These are phyloP conservation scores for Ogataea methanolica DNA, from an alignment of 805 yeast genomes.

Conservation along the genomic window DNA sequence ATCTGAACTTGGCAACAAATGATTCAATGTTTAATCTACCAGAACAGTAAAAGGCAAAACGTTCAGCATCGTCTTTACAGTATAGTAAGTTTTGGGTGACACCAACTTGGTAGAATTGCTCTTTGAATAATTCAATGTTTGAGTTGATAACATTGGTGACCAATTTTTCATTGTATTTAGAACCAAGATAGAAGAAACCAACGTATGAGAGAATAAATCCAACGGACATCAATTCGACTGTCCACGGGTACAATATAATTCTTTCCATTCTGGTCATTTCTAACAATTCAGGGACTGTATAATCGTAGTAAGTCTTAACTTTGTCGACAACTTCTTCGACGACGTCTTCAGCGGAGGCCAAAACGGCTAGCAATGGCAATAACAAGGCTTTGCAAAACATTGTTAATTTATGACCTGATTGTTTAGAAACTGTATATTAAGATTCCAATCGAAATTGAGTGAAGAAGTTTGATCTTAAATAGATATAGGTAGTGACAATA, in stretches of 20 bases:
- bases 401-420: too few species aligned
- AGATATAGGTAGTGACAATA: too few species aligned
- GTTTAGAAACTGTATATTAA: too few species aligned
- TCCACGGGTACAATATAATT: constrained; percentile 65
- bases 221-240: constrained; percentile 57
- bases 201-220: constrained; percentile 47
- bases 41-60: constrained; percentile 70
- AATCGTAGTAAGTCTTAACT: not conserved
- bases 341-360: constrained; percentile 1
- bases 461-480: too few species aligned
- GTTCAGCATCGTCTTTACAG: constrained; percentile 59
- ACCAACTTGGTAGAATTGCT: constrained; percentile 80
- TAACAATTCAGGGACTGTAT: constrained; percentile 16
- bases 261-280: constrained; percentile 58
- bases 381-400: not conserved
- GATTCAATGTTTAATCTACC: constrained; percentile 78
- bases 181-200: constrained; percentile 54
- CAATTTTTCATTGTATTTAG: constrained; percentile 46
- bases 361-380: not conserved
- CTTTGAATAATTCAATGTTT: constrained; percentile 47
- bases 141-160: constrained; percentile 48
- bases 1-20: constrained; percentile 54
- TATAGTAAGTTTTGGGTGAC: constrained; percentile 39
- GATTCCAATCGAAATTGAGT: too few species aligned
- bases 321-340: not conserved